Percentiles rank a stretch among this genome's conserved stretches.
Conservation (phyloP, 164 flowering plant genomes). For the Tetracentron sinense region DNA sequence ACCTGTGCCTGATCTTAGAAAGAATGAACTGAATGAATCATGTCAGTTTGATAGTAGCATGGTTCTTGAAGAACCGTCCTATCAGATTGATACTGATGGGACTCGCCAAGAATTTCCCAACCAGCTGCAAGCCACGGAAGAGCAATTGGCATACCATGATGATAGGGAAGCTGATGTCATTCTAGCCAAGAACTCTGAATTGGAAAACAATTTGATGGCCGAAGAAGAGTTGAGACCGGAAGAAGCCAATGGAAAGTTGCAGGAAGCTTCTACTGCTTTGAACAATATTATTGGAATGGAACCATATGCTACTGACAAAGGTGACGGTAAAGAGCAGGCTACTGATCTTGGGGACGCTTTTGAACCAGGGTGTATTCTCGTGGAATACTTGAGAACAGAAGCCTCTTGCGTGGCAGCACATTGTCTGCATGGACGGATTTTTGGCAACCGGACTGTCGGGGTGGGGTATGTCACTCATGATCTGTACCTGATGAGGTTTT, state of each 20-base stretch:
- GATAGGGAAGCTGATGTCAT: conserved; percentile 8
- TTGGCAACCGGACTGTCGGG: conserved; percentile 49
- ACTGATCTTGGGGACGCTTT: conserved; percentile 25
- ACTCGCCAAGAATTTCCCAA: conserved; percentile 7
- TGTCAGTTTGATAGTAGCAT: conserved; percentile 10
- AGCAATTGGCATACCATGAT: not conserved
- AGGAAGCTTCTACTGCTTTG: conserved; percentile 10
- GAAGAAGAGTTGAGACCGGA: conserved; percentile 16
- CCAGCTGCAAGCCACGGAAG: conserved; percentile 12
- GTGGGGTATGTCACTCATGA: conserved; percentile 58
- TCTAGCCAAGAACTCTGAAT: conserved; percentile 9
- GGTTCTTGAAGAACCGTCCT: conserved; percentile 16
- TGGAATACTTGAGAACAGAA: conserved; percentile 75
- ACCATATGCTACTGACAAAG: conserved; percentile 10
- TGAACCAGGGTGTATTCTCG: conserved; percentile 61
- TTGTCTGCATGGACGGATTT: conserved; percentile 69
- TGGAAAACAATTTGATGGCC: conserved; percentile 12
- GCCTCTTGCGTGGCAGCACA: conserved; percentile 79
- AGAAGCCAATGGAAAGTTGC: conserved; percentile 3
- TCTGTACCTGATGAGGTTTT: conserved; percentile 49
- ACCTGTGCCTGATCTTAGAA: conserved; percentile 9
- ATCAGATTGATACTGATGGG: conserved; percentile 1
- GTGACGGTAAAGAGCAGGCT: no score
- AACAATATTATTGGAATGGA: conserved; percentile 8
- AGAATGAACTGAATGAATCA: conserved; percentile 20